phyloP scores from a whole-genome alignment of 2,329 filamentous ascomycete species.

The Capronia epimyces region DNA sequence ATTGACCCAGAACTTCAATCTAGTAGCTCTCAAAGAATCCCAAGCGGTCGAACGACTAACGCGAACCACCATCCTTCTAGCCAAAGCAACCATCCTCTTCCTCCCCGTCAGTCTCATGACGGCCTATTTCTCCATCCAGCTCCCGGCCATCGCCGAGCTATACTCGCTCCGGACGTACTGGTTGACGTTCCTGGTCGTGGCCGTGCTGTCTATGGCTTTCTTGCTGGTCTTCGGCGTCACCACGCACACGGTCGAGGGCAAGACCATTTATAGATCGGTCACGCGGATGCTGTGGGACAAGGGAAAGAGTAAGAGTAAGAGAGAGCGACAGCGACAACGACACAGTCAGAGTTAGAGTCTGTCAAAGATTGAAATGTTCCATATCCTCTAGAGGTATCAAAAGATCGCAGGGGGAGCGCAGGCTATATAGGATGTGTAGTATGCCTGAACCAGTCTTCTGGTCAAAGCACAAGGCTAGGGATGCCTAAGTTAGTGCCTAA shows the following conservation, averaged over 20 bases:
- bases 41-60: slow-evolving; percentile 66
- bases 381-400: too few relatives aligned
- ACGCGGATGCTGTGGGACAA: slow-evolving; percentile 18
- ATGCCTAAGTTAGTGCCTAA: too few relatives aligned
- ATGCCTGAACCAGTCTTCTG: too few relatives aligned
- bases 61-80: slow-evolving; percentile 64
- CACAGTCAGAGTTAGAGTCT: too few relatives aligned
- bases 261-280: slow-evolving; percentile 41
- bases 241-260: slow-evolving; percentile 55
- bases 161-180: slow-evolving; percentile 63
- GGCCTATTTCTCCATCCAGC: slow-evolving; percentile 65
- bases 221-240: slow-evolving; percentile 54
- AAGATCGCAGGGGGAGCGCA: too few relatives aligned
- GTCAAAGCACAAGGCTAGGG: too few relatives aligned
- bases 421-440: too few relatives aligned
- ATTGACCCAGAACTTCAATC: slow-evolving; percentile 79
- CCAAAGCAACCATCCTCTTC: slow-evolving; percentile 70
- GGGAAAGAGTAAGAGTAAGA: slow-evolving; percentile 11
- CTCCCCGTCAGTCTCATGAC: slow-evolving; percentile 70
- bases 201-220: slow-evolving; percentile 54
- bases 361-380: too few relatives aligned
- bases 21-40: slow-evolving; percentile 70
- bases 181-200: slow-evolving; percentile 60
- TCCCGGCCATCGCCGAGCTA: slow-evolving; percentile 50
- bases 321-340: slow-evolving; percentile 1